Evolutionary conservation across 148 eudicot species (phyloP).

Genomic region (Amaranthus cruentus): DNA sequence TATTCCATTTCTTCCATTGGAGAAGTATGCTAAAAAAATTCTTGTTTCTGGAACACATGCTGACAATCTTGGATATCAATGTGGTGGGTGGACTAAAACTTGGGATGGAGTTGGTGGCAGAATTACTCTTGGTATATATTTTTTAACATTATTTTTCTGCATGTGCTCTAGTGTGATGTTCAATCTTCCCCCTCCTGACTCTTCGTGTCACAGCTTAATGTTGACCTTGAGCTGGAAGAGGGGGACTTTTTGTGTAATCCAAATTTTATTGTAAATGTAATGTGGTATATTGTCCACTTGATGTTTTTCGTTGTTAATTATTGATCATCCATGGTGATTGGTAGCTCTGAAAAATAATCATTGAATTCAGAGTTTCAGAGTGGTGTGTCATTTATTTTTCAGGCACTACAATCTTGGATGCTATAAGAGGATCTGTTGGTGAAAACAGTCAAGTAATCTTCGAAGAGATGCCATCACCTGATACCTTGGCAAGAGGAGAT

Average conservation of each 20-base stretch:
- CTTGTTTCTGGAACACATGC: conserved; percentile 95
- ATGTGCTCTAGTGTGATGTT: background rate
- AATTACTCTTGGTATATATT: conserved; percentile 75
- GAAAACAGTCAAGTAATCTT: conserved; percentile 55
- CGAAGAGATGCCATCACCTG: conserved; percentile 60
- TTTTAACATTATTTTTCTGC: background rate
- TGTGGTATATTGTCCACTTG: background rate
- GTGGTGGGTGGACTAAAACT: conserved; percentile 91
- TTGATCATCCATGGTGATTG: background rate
- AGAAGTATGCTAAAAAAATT: conserved; percentile 54
- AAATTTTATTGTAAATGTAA: background rate
- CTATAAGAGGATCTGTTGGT: conserved; percentile 50
- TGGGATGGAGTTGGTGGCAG: conserved; percentile 82
- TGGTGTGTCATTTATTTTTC: conserved; percentile 17
- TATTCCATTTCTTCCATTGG: conserved; percentile 69
- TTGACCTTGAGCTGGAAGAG: too few species aligned
- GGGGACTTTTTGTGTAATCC: background rate
- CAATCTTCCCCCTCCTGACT: background rate
- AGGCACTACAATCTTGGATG: conserved; percentile 90
- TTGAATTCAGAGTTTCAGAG: conserved; percentile 3
- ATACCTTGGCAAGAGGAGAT: conserved; percentile 50
- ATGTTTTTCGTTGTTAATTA: background rate
- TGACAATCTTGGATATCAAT: conserved; percentile 94
- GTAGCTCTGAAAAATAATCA: background rate
- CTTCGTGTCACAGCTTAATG: too few species aligned